Evolutionary conservation across 2,329 filamentous ascomycete species (phyloP).

Genomic region (Metarhizium anisopliae): DNA sequence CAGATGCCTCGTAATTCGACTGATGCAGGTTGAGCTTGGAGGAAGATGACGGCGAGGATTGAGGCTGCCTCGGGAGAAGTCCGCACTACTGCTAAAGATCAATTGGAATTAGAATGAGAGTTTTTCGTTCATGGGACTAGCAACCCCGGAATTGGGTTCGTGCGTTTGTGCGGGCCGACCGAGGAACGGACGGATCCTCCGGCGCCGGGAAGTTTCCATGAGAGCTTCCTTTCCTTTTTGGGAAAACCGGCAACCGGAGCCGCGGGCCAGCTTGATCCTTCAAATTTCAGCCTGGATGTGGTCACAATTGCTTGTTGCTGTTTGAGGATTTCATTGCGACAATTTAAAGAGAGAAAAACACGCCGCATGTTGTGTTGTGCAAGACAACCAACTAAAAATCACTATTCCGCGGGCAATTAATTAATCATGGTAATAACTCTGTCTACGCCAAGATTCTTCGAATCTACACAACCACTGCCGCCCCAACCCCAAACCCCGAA

Average conservation of each 20-base stretch:
- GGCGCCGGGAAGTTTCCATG: neutral
- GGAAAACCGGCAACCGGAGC: slow-evolving; percentile 5
- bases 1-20: neutral
- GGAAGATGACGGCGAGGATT: neutral
- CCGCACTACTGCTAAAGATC: too few species aligned
- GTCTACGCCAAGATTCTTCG: too few species aligned
- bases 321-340: too few species aligned
- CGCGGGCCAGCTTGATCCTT: too few species aligned
- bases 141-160: neutral
- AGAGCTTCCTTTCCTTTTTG: slow-evolving; percentile 6
- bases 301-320: too few species aligned
- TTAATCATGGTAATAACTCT: too few species aligned
- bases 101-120: neutral
- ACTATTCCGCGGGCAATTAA: too few species aligned
- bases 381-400: too few species aligned
- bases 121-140: neutral
- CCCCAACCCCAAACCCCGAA: neutral
- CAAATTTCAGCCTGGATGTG: too few species aligned
- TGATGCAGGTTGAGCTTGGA: neutral
- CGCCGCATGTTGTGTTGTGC: too few species aligned
- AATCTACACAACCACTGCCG: neutral
- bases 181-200: neutral
- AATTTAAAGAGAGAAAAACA: too few species aligned
- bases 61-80: too few species aligned
- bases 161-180: neutral